A percentile compares a stretch with the other conserved stretches of the same genome.
phyloP scores from a whole-genome alignment of 768 basidiomycete genomes.

The Suillus subaureus region DNA sequence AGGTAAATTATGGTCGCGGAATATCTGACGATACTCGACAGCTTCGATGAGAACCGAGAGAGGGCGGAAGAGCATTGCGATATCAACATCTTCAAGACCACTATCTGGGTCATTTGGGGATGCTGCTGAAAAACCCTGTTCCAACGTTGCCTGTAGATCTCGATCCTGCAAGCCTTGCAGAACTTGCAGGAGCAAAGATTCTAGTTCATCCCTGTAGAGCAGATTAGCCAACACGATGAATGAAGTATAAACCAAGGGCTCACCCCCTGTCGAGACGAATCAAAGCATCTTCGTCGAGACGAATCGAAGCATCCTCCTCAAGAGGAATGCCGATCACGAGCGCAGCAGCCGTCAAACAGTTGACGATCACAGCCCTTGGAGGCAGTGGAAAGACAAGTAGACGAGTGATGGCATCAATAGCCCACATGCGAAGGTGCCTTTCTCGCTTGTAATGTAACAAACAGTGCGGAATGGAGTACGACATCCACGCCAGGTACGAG shows the following conservation, averaged over 20 bases:
- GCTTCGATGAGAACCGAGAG: slow-evolving; percentile 1
- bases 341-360: slow-evolving; percentile 7
- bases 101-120: background rate
- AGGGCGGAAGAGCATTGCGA: background rate
- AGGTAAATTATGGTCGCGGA: background rate
- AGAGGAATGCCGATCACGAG: slow-evolving; percentile 4
- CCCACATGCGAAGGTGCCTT: slow-evolving; percentile 4
- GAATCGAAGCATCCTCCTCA: background rate
- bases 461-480: slow-evolving; percentile 6
- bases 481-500: slow-evolving; percentile 8
- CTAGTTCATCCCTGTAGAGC: background rate
- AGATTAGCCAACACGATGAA: background rate
- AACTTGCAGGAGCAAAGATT: background rate
- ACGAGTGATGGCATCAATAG: slow-evolving; percentile 7
- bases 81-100: background rate
- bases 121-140: background rate
- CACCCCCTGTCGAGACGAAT: slow-evolving; percentile 4
- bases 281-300: background rate
- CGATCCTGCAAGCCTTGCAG: background rate
- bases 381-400: slow-evolving; percentile 6
- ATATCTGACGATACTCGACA: background rate
- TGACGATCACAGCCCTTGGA: background rate
- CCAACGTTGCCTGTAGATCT: background rate
- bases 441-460: slow-evolving; percentile 1
- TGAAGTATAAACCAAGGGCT: background rate